Percentiles rank a stretch among this genome's conserved stretches.
Evolutionary conservation across 228 moss, liverwort and hornwort species (phyloP).

Genomic region (Sphagnum fallax): DNA sequence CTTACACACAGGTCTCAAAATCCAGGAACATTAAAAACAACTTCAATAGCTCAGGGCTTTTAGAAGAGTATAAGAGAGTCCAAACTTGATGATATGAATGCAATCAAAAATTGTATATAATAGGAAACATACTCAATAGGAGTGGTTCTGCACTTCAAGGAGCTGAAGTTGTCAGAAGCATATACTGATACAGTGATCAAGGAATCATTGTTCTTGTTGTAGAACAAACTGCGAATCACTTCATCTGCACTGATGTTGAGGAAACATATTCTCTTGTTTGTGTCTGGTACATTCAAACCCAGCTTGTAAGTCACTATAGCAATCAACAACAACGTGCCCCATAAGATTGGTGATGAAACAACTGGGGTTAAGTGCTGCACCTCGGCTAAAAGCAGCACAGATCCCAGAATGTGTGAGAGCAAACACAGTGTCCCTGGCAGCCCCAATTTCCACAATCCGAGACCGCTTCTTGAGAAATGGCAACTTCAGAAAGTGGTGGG

Average conservation of each 20-base stretch:
- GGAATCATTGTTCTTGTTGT: constrained; percentile 99
- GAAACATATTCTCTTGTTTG: constrained; percentile 96
- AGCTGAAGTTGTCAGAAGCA: constrained; percentile 95
- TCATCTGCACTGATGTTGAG: constrained; percentile 92
- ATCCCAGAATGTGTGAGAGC: constrained; percentile 97
- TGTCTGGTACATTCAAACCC: constrained; percentile 40
- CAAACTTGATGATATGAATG: no score
- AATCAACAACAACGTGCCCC: not conserved
- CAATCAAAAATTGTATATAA: no score
- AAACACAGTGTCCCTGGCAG: constrained; percentile 94
- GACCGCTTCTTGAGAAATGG: constrained; percentile 92
- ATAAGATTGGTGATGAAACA: not conserved
- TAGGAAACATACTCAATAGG: constrained; percentile 69
- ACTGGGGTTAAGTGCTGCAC: constrained; percentile 15
- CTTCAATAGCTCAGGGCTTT: no score
- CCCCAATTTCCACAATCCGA: constrained; percentile 91
- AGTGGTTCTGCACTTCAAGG: constrained; percentile 81
- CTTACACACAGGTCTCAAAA: no score
- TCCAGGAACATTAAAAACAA: no score
- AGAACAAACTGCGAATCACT: constrained; percentile 92
- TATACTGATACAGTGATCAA: constrained; percentile 95
- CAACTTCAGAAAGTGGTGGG: constrained; percentile 80
- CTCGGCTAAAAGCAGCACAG: constrained; percentile 93
- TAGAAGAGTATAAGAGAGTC: no score
- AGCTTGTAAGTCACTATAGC: not conserved